Base-by-base conservation (phyloP, 2,329 filamentous ascomycete species). In the Drechslerella coelobrocha region DNA sequence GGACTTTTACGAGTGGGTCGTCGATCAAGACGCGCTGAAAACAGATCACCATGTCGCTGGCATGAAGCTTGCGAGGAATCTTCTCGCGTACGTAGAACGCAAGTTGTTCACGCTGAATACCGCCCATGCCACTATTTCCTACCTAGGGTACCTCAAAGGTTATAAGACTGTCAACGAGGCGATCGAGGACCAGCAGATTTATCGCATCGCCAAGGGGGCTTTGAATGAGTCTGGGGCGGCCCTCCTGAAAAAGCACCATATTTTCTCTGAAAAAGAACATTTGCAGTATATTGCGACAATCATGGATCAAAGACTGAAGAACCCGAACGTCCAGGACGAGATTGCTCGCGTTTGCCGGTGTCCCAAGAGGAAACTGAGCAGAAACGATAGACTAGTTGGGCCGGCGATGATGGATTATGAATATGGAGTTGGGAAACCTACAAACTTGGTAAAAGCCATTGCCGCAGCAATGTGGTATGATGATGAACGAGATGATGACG, bases 31-130 rank as follows among this genome's bases (percentile, higher is more conserved):
- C 47, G 93, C 93, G 1, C 97, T 97, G 80, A 84, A 88, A 73
- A 85, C 88, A 72, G 83, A 84, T 59, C 92, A 92, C 4, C 81
- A 85, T 17, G 93, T 99, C 77, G 81, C 94, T 74, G 93, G 92
- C 69, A 88, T 97, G 78, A 90, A 96, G 82, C 97, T 91, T 87
- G 94, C 97, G 68, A 87, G 91, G 74, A 85, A 97, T 81, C 86
- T 99, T 27, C 85, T 88, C 78, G 94, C 94, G 65, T 99, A 93
- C 83, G 97, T 99, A 77, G 94, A 99, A 87, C 92, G 94, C 80
- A 99, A 99, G 86, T 88, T 99, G 74, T 99, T 92, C 84, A 99
- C 94, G 21, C 93, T 99, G 85, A 99, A 99, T 86, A 99, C 94
- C 21, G 90, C 92, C 61, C 94, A 99, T 79, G 94, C 94, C 69